Evolutionary conservation across 257 asterid species (phyloP), one percentile per base, ranked within the genome.

Genomic region (Solanum clarkiae): DNA sequence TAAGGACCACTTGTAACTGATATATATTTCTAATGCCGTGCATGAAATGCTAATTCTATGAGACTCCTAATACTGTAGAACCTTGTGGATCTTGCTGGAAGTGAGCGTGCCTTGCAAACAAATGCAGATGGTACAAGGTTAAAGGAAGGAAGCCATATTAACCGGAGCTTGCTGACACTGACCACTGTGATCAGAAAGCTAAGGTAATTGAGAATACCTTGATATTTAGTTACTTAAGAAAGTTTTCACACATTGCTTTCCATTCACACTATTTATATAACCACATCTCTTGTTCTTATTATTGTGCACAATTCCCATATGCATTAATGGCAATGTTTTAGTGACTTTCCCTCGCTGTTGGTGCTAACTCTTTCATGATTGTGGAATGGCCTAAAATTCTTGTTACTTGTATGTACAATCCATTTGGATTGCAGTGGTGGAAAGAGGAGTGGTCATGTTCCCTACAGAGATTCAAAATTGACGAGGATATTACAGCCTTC

Each of bases 61-160:
- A 86, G 24, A 77, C 72, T 77, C 59, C 65, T 51, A 83, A 49
- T 68, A 87, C 80, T 87, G 75, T 91, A 96, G 99, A 95, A 97
- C 90, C 97, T 97, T 84, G 99, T 97, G 79, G 99, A 97, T 92
- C 98, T 97, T 63, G 98, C 98, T 74, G 99, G 99, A 66, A 94
- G 98, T 80, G 99, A 97, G 86, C 97, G 98, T 85, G 94, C 93
- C 49, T 85, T 94, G 11, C 99, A 96, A 89, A 92, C 98, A 71
- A 93, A 90, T 88, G 94, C 98, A 81, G 95, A 87, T 87, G 98
- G 99, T 86, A 65, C 89, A 83, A 92, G 98, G 90, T 89, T 97
- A 91, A 95, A 97, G 89, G 99, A 95, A 94, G 99, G 99, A 40
- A 97, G 98, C 87, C 99, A 97, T 86, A 97, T 97, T 74, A 97